phyloP scores from a whole-genome alignment of 768 basidiomycete genomes.

The Serendipita vermifera region DNA sequence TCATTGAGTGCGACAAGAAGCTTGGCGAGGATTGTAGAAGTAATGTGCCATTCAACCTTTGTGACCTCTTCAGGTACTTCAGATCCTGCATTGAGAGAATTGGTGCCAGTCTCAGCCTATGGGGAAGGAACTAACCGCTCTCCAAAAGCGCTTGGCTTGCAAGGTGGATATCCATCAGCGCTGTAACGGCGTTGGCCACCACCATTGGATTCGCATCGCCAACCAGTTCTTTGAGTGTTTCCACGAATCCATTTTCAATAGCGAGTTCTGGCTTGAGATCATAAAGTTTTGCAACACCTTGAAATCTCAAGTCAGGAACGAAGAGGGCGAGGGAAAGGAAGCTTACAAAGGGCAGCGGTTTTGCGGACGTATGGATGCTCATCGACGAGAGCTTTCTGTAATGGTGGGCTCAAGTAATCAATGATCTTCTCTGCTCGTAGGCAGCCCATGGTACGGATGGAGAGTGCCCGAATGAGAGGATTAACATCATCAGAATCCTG shows the following conservation, averaged over 20 bases:
- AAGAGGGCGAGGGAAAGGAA: not conserved
- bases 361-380: slow-evolving; percentile 98
- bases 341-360: slow-evolving; percentile 75
- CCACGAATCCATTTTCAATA: slow-evolving; percentile 87
- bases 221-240: slow-evolving; percentile 82
- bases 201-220: slow-evolving; percentile 97
- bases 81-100: slow-evolving; percentile 1
- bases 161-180: slow-evolving; percentile 81
- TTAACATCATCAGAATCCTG: slow-evolving; percentile 95
- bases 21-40: slow-evolving; percentile 70
- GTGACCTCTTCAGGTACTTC: slow-evolving; percentile 13
- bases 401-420: slow-evolving; percentile 92
- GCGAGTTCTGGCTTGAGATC: slow-evolving; percentile 94
- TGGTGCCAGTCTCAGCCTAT: no score
- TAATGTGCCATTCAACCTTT: slow-evolving; percentile 66
- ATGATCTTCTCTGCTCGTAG: slow-evolving; percentile 97
- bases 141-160: slow-evolving; percentile 24
- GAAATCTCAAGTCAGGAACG: not conserved
- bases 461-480: slow-evolving; percentile 88
- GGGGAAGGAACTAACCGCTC: not conserved
- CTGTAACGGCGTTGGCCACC: slow-evolving; percentile 91
- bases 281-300: slow-evolving; percentile 82
- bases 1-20: slow-evolving; percentile 92
- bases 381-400: slow-evolving; percentile 83
- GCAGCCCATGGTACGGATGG: slow-evolving; percentile 96